phyloP scores from a whole-genome alignment of 345 rosid genomes.

The Trapa bicornis region DNA sequence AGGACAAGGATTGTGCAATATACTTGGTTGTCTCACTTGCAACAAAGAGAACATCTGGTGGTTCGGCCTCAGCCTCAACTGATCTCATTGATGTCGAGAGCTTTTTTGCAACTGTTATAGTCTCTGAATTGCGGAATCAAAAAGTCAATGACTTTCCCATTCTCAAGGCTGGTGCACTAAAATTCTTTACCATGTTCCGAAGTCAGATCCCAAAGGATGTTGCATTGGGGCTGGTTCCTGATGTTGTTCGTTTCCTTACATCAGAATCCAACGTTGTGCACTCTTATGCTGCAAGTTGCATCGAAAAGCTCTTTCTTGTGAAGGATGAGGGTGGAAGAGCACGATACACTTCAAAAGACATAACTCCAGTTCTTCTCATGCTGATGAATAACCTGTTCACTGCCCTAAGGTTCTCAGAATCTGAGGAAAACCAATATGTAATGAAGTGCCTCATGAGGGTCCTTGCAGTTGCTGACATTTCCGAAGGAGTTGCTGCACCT shows the following conservation, averaged over 20 bases:
- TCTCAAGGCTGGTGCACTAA: slow-evolving; percentile 90
- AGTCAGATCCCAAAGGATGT: slow-evolving; percentile 55
- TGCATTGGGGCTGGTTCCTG: slow-evolving; percentile 56
- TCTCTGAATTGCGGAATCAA: slow-evolving; percentile 73
- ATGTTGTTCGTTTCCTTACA: slow-evolving; percentile 59
- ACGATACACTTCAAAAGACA: slow-evolving; percentile 54
- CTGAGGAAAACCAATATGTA: slow-evolving; percentile 45
- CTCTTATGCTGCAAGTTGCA: slow-evolving; percentile 92
- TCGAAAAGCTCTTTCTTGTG: slow-evolving; percentile 84
- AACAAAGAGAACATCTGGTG: slow-evolving; percentile 68
- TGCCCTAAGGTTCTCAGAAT: slow-evolving; percentile 61
- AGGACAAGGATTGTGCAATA: slow-evolving; percentile 50
- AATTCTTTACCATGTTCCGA: slow-evolving; percentile 12
- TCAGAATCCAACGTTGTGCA: slow-evolving; percentile 90
- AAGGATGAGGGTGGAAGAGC: slow-evolving; percentile 78
- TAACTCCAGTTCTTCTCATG: slow-evolving; percentile 41
- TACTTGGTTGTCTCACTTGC: slow-evolving; percentile 65
- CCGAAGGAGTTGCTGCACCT: no score
- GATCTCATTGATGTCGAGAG: slow-evolving; percentile 80
- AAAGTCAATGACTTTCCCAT: slow-evolving; percentile 68
- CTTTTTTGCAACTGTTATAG: slow-evolving; percentile 61
- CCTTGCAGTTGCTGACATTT: no score
- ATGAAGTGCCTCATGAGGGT: no score
- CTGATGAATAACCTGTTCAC: slow-evolving; percentile 66
- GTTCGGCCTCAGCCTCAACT: slow-evolving; percentile 65